Conservation (phyloP, 2,329 filamentous ascomycete genomes). For the Clarireedia hainanense region DNA sequence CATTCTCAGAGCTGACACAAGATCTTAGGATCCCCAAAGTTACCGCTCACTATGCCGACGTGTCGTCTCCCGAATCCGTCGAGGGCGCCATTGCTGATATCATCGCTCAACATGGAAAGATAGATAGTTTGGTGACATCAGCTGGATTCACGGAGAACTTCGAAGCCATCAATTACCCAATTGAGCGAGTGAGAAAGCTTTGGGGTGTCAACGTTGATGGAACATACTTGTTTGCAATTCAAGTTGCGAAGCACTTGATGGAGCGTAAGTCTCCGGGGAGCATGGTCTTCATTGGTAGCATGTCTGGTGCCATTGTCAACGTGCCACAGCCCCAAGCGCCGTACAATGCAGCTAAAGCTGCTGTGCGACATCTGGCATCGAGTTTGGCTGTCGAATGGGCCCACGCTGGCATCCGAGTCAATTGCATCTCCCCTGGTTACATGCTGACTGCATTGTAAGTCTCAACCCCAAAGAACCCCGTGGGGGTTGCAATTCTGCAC, state of each 20-base stretch:
- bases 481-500: neutral
- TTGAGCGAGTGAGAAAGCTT: constrained; percentile 85
- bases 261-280: constrained; percentile 69
- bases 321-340: constrained; percentile 89
- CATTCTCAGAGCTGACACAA: neutral
- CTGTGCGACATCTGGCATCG: constrained; percentile 77
- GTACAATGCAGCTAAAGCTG: constrained; percentile 91
- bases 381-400: constrained; percentile 95
- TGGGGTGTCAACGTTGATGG: constrained; percentile 93
- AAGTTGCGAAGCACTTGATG: constrained; percentile 83
- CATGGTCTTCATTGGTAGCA: constrained; percentile 92
- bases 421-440: constrained; percentile 92
- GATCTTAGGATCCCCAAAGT: constrained; percentile 63
- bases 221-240: constrained; percentile 80
- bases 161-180: constrained; percentile 81
- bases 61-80: constrained; percentile 73
- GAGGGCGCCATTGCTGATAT: constrained; percentile 63
- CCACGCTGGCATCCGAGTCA: constrained; percentile 77
- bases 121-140: constrained; percentile 91
- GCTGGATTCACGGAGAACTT: constrained; percentile 96
- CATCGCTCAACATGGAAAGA: constrained; percentile 64
- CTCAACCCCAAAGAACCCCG: neutral
- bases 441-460: constrained; percentile 90
- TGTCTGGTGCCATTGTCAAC: constrained; percentile 91
- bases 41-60: constrained; percentile 85